Evolutionary conservation across 768 basidiomycete genomes (phyloP), one percentile per base, ranked within the genome.

Genomic region (Chalciporus sphaerocephalus): DNA sequence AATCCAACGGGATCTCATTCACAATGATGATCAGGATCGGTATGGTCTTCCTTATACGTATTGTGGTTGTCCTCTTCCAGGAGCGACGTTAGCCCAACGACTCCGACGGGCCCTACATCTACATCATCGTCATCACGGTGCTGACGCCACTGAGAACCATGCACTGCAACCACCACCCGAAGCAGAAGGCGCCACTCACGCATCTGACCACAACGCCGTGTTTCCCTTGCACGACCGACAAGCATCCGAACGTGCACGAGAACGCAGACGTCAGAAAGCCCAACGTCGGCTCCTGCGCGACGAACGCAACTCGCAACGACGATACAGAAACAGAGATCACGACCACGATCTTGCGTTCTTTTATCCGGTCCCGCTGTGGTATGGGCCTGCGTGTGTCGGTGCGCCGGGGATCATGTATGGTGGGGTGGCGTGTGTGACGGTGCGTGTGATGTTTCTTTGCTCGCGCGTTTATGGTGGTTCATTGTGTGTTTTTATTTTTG

Each of bases 61-160:
- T 51, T 83, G 82, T 44, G 80, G 80, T 0, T 82, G 81, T 51
- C 75, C 78, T 2, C 64, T 71, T 5, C 74, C 76, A 0, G 75
- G 51, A 2, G 33, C 30, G 70, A 74, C 69, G 8, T 65, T 80
- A 15, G 72, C 71, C 2, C 69, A 75, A 51, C 66, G 64, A n/a
- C 60, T 80, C 27, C 57, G 64, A 5, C 67, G 67, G 4, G 48
- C 64, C 5, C 23, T 54, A 11, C 23, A 50, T 35, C 25, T 44
- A 10, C 38, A 42, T 40, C 23, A 37, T 48, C 40, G 16, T 10
- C 39, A 30, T 35, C 10, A 40, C 24, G 3, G 39, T 16, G 18
- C 33, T 23, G 16, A 46, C 38, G 20, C n/a, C n/a, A n/a, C n/a
- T n/a, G n/a, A n/a, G n/a, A n/a, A n/a, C n/a, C n/a, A 55, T 41